phyloP scores from a whole-genome alignment of 345 rosid species.

The Limnanthes douglasii region DNA sequence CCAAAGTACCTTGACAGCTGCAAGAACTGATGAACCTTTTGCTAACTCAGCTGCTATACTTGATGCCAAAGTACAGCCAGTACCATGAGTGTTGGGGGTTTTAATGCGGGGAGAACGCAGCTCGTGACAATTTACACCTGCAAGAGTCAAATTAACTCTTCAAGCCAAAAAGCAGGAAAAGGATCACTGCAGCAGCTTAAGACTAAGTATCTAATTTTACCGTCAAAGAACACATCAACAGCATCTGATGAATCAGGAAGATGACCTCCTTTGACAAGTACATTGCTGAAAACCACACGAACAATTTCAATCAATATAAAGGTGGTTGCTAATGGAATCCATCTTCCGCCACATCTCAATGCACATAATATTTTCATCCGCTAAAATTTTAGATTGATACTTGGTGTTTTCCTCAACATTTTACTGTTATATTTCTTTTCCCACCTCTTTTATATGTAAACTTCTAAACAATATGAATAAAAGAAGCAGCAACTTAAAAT shows the following conservation, averaged over 20 bases:
- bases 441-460: no score
- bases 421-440: no score
- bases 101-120: constrained; percentile 47
- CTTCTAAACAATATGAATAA: no score
- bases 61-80: constrained; percentile 98
- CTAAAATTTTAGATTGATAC: no score
- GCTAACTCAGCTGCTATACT: constrained; percentile 95
- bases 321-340: no score
- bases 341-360: no score
- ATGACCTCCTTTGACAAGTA: constrained; percentile 94
- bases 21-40: constrained; percentile 67
- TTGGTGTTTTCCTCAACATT: no score
- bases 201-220: constrained; percentile 11
- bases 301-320: neutral
- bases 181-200: neutral
- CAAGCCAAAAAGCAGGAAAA: neutral
- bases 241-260: constrained; percentile 79
- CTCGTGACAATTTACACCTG: constrained; percentile 56
- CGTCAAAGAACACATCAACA: constrained; percentile 72
- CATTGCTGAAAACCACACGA: constrained; percentile 33
- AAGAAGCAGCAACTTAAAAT: no score
- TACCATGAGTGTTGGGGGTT: constrained; percentile 82
- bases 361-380: no score
- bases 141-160: constrained; percentile 4
- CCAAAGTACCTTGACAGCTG: constrained; percentile 67